Base-by-base conservation (phyloP, 2,329 filamentous ascomycete species). In the Fusarium pseudocircinatum region DNA sequence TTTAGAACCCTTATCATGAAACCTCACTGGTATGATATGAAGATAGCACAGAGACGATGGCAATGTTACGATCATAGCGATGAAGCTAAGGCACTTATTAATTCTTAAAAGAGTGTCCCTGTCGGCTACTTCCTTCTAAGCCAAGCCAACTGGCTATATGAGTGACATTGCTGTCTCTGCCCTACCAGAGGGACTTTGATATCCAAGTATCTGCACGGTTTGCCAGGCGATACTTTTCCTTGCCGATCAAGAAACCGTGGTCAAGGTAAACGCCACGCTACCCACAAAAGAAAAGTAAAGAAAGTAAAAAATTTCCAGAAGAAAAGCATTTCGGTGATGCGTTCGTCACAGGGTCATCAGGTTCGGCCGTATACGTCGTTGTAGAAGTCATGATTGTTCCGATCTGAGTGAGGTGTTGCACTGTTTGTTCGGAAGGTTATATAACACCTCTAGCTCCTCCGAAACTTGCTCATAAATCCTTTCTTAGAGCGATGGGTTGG, bases 401-500 rank as follows among this genome's bases (percentile, higher is more conserved):
- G 49, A 26, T 74, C 43, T 61, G 44, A 59, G 65, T 52, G 44
- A 69, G 50, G 47, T 71, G 39, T 63, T 67, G 46, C 58, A 40
- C 56, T 57, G 49, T 54, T 60, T 39, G 46, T 49, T 60, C 42
- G 73, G 42, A 22, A 61, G 54, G 54, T 42, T 64, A 32, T n/a
- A 30, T 52, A 47, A 36, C 40, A 60, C 32, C 10, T 59, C 70
- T 69, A 78, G 32, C 76, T 67, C 67, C 67, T 75, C 58, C 75
- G 73, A 73, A 72, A 78, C 61, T 69, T 75, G 53, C 59, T 64
- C 58, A 79, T 50, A n/a, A 79, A 68, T 26, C 77, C 68, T 62
- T 75, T 79, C 62, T 78, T 81, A 53, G 70, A 76, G 64, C 72
- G 77, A 61, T 74, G 77, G 30, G 77, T 77, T 28, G 74, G 69